Evolutionary conservation across 768 basidiomycete genomes (phyloP).

Genomic region (Saitozyma podzolica): DNA sequence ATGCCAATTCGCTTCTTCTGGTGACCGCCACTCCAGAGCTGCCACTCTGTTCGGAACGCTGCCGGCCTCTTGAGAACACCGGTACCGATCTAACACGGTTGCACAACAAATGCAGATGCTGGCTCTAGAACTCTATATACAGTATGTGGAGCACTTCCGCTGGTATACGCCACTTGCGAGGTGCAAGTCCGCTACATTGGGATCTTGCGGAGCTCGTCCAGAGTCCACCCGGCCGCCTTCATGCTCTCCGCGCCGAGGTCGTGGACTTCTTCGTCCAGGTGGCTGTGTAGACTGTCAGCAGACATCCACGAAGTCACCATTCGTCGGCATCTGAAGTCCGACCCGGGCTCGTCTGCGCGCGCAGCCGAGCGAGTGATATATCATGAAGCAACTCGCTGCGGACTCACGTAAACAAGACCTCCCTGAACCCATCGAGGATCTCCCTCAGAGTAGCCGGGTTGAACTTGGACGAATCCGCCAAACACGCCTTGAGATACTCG

Average conservation of each 20-base stretch:
- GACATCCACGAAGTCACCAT: too few relatives aligned
- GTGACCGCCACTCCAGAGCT: too few relatives aligned
- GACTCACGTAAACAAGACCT: conserved; percentile 46
- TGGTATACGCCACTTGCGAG: neutral
- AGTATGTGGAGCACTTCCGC: too few relatives aligned
- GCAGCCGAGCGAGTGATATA: neutral
- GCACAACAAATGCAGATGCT: too few relatives aligned
- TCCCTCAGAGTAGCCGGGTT: conserved; percentile 37
- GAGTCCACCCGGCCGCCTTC: conserved; percentile 48
- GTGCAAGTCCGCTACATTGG: conserved; percentile 26
- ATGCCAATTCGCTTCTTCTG: too few relatives aligned
- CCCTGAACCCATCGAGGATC: conserved; percentile 46
- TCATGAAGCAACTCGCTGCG: neutral
- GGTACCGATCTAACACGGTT: too few relatives aligned
- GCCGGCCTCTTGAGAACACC: too few relatives aligned
- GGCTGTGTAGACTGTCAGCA: conserved; percentile 17
- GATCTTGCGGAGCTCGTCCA: conserved; percentile 43
- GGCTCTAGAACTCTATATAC: too few relatives aligned
- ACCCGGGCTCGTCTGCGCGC: too few relatives aligned
- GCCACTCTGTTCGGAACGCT: too few relatives aligned
- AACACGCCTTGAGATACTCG: conserved; percentile 28
- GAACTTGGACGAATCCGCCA: conserved; percentile 37
- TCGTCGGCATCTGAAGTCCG: too few relatives aligned
- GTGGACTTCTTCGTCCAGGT: conserved; percentile 51
- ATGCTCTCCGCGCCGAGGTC: conserved; percentile 47